A percentile compares a stretch with the other conserved stretches of the same genome.
Conservation (phyloP, 345 rosid species). For the Melaleuca alternifolia region DNA sequence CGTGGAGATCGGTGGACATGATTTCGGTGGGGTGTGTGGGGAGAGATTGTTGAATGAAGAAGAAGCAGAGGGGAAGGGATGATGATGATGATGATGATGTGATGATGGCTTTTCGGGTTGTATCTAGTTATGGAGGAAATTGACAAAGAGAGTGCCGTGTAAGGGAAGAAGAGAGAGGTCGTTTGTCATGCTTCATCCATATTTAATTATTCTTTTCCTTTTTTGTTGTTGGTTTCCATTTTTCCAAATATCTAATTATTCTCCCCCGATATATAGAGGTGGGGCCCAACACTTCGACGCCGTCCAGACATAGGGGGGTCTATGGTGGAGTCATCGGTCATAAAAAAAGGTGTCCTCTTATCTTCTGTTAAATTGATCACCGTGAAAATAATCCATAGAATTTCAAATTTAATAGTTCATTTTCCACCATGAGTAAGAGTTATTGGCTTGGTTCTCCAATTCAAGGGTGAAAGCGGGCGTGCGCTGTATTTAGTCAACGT, state of each 20-base stretch:
- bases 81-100: background rate
- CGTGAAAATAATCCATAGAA: background rate
- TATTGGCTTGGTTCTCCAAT: background rate
- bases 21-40: background rate
- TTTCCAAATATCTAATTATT: no score
- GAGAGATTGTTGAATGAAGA: background rate
- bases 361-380: background rate
- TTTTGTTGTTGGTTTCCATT: background rate
- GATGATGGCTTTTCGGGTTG: background rate
- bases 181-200: background rate
- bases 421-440: background rate
- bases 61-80: background rate
- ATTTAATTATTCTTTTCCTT: background rate
- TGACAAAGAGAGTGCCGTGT: background rate
- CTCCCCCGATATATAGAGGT: no score
- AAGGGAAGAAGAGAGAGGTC: background rate
- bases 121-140: background rate
- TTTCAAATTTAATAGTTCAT: background rate
- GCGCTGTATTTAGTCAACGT: background rate
- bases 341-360: background rate
- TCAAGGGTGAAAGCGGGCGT: background rate
- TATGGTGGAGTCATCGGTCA: no score
- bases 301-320: no score
- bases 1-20: constrained; percentile 1
- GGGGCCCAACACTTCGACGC: no score